Evolutionary conservation across 768 basidiomycete genomes (phyloP).

Genomic region (Pisolithus albus): DNA sequence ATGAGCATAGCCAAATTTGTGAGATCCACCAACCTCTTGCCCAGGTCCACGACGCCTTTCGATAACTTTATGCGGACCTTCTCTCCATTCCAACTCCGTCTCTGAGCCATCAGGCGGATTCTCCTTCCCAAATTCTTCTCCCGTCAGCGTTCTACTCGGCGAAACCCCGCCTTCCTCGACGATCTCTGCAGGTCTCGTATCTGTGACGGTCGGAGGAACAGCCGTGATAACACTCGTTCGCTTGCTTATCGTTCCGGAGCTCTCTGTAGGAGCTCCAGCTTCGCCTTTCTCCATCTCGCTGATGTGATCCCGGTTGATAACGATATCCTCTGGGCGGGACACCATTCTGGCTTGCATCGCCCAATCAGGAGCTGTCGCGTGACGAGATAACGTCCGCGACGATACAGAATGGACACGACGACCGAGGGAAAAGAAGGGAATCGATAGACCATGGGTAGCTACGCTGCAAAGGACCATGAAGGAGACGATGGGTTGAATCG

Average conservation of each 20-base stretch:
- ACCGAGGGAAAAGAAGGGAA: constrained; percentile 90
- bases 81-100: constrained; percentile 51
- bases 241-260: constrained; percentile 21
- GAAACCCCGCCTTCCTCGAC: constrained; percentile 6
- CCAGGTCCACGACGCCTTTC: constrained; percentile 54
- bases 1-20: background rate
- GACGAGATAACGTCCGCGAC: constrained; percentile 87
- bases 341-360: constrained; percentile 69
- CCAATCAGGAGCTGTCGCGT: constrained; percentile 68
- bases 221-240: constrained; percentile 10
- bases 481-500: constrained; percentile 88
- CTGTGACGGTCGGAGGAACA: background rate
- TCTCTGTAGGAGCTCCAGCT: constrained; percentile 15
- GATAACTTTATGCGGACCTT: constrained; percentile 60
- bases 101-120: constrained; percentile 41
- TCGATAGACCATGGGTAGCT: constrained; percentile 82
- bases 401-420: constrained; percentile 72
- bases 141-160: constrained; percentile 2
- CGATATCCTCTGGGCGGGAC: constrained; percentile 64
- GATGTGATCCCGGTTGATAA: constrained; percentile 74
- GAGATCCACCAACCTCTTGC: constrained; percentile 51
- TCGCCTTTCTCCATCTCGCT: constrained; percentile 47
- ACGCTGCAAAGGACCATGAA: constrained; percentile 95
- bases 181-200: constrained; percentile 5
- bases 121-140: constrained; percentile 23